Percentiles rank a stretch among this genome's conserved stretches.
phyloP scores from a whole-genome alignment of 805 yeast species.

The Suhomyces emberorum region DNA sequence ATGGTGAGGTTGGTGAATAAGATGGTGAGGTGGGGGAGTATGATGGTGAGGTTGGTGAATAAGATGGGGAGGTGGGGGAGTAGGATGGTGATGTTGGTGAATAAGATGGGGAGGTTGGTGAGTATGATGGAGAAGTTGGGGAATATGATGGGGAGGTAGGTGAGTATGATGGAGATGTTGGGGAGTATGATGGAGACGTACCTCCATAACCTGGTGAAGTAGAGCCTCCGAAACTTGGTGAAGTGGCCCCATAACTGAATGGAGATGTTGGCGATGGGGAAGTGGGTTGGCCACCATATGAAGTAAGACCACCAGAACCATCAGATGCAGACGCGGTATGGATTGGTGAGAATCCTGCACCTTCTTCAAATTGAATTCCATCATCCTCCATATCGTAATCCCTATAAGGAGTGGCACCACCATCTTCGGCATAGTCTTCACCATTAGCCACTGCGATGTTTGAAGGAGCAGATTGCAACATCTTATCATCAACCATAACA shows the following conservation, averaged over 20 bases:
- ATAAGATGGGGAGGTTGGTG: constrained; percentile 70
- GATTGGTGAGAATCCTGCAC: constrained; percentile 89
- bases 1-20: constrained; percentile 77
- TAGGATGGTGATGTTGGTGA: constrained; percentile 59
- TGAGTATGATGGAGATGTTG: constrained; percentile 63
- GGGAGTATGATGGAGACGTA: constrained; percentile 68
- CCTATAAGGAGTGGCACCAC: constrained; percentile 91
- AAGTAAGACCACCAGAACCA: constrained; percentile 79
- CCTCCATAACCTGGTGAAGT: constrained; percentile 46
- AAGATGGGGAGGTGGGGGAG: constrained; percentile 65
- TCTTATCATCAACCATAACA: constrained; percentile 87
- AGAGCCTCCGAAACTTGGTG: constrained; percentile 52
- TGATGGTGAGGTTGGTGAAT: constrained; percentile 77
- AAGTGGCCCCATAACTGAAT: constrained; percentile 47
- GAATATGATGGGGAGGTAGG: constrained; percentile 59
- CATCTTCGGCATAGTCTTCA: constrained; percentile 40
- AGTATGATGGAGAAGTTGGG: constrained; percentile 70
- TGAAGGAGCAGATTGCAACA: constrained; percentile 65
- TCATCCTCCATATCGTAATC: constrained; percentile 59
- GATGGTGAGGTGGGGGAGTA: constrained; percentile 77
- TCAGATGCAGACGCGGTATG: constrained; percentile 82
- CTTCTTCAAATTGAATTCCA: constrained; percentile 61
- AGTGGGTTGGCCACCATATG: constrained; percentile 70
- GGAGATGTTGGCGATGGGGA: constrained; percentile 55
- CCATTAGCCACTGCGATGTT: constrained; percentile 43